Evolutionary conservation across 1,284 basidiomycete species (phyloP).

Genomic region (Trametes polyzona): DNA sequence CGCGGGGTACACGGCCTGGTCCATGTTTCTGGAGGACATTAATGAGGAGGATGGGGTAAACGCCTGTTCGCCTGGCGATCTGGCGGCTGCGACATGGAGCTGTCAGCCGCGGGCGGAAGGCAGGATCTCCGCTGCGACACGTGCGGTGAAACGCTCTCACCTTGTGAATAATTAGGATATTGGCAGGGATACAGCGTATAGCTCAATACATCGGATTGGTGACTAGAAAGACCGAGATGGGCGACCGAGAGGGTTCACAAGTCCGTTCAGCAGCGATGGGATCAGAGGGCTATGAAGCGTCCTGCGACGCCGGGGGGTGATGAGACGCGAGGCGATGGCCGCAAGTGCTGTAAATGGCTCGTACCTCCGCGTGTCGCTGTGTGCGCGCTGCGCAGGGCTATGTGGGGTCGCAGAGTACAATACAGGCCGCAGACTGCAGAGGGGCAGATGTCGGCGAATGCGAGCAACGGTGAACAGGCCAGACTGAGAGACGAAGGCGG

Average conservation of each 20-base stretch:
- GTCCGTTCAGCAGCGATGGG: constrained; percentile 24
- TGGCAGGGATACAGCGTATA: constrained; percentile 21
- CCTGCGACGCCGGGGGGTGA: constrained; percentile 8
- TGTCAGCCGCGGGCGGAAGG: constrained; percentile 24
- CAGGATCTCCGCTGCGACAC: constrained; percentile 24
- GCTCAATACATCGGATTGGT: constrained; percentile 29
- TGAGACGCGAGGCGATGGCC: constrained; percentile 15
- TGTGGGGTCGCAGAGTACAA: constrained; percentile 19
- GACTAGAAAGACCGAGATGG: constrained; percentile 20
- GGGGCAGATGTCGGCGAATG: not conserved
- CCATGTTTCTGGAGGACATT: constrained; percentile 30
- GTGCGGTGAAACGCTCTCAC: constrained; percentile 27
- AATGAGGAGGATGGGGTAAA: constrained; percentile 29
- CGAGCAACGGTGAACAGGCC: not conserved
- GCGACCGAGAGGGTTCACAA: constrained; percentile 21
- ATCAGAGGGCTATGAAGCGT: constrained; percentile 29
- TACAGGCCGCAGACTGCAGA: constrained; percentile 23
- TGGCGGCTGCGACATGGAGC: constrained; percentile 26
- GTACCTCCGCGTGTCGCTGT: constrained; percentile 15
- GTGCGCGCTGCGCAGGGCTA: constrained; percentile 30
- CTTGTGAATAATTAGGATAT: constrained; percentile 28
- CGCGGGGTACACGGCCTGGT: constrained; percentile 27
- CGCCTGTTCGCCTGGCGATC: constrained; percentile 32
- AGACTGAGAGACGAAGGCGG: not conserved
- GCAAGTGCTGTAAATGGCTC: not conserved